Evolutionary conservation across 768 basidiomycete genomes (phyloP), one percentile per base, ranked within the genome.

Genomic region (Russula virescens): DNA sequence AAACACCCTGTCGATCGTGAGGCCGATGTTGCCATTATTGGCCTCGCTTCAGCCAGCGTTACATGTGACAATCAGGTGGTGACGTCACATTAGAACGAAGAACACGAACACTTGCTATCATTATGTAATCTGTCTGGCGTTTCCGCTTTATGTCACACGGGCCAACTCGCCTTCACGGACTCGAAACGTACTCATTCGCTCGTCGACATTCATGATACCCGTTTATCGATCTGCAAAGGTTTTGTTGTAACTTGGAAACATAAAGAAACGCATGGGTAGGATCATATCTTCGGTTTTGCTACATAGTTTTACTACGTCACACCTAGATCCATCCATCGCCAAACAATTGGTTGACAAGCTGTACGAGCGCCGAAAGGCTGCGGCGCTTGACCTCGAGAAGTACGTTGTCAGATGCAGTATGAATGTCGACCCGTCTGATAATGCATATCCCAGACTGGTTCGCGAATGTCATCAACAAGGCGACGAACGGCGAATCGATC

Each of bases 321-420:
- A 91, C 2, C n/a, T 61, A 93, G 91, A 94, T 69, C 77, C 85
- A 60, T 81, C 84, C 63, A 83, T 92, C 53, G 79, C 88, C 47
- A 88, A 87, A 72, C 91, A 91, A 71, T 79, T 94, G 61, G 82
- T 91, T 51, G 91, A 94, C 84, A 93, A 93, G 80, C 88, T 94
- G 74, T 97, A 98, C 73, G 95, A 98, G 80, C 94, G 94, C 77
- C 85, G 95, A 62, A 97, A 98, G 77, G 86, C 91, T 9, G 94
- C 95, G 8, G 96, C 96, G 9, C 84, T 95, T 55, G 95, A 98
- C 56, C 83, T 98, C 56, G 95, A 98, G 79, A 97, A 94, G 94
- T 94, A 72, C 68, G 76, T 70, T 5, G 50, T 23, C 26, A 35
- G 51, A 10, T 45, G 11, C 25, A 21, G 3, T 5, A 43, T 28